Base-by-base conservation (phyloP, 2,329 filamentous ascomycete species). In the Phyllosticta capitalensis region DNA sequence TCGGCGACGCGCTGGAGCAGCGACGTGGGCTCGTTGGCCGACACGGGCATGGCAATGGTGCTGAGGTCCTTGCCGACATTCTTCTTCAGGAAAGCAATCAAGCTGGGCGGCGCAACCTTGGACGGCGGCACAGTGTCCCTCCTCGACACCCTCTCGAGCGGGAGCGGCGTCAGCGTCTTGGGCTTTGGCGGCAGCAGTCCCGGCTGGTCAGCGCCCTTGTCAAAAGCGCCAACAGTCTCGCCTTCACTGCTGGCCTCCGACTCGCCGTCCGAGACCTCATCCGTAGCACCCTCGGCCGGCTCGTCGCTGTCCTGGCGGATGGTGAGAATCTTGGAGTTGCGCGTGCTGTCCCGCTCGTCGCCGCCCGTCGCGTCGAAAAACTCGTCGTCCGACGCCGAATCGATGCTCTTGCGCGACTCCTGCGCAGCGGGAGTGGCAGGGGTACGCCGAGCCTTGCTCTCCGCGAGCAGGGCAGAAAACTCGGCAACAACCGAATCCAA, bases 41-140 rank as follows among this genome's bases (percentile, higher is more conserved):
- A 95, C 0, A 96, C 94, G 0, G 94, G 94, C 92, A 97, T 97
- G 54, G 90, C 92, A 64, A 99, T 95, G 2, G 91, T 95, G 62
- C 90, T 96, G 54, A 99, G 79, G 73, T 99, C 94, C 73, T 99
- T 99, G 69, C 94, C 94, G 9, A 97, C 94, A 66, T 99, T 99
- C 74, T 97, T 99, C 65, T 94, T 86, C 30, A 97, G 81, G 71
- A 97, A 96, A 0, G 90, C 89, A 65, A 99, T 96, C 57, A 99
- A 78, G 71, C 90, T 96, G 0, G 94, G 94, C 0, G 94, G 94
- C 60, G 85, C 78, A 14, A 91, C 85, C 26, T 86, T 90, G 6
- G 92, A 85, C 1, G 88, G 79, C 2, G 85, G 81, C 17, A 99
- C 84, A 0, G 83, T 86, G 6, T 76, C 79, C 60, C 94, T 84